Conservation (phyloP, 2,329 filamentous ascomycete genomes). For the Colletotrichum eleusines region DNA sequence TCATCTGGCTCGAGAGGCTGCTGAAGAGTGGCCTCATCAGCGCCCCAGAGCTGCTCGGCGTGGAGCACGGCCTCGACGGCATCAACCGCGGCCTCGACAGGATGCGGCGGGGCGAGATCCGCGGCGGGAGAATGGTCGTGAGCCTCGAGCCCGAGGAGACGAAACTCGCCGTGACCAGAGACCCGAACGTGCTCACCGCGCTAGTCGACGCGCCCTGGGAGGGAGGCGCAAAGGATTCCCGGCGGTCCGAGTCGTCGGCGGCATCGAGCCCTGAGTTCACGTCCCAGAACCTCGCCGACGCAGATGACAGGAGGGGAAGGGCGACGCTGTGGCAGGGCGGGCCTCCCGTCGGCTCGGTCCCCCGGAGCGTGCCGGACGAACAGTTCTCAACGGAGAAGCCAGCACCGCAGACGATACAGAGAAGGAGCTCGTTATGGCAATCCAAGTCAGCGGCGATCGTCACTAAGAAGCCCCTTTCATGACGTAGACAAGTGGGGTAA, state of each 20-base stretch:
- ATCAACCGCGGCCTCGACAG: conserved; percentile 77
- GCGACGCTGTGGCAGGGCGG: conserved; percentile 31
- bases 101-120: conserved; percentile 74
- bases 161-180: not conserved
- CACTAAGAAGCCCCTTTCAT: conserved; percentile 9
- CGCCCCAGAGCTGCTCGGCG: conserved; percentile 74
- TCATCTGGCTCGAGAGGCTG: conserved; percentile 76
- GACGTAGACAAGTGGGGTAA: not conserved
- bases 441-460: conserved; percentile 17
- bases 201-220: conserved; percentile 23
- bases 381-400: conserved; percentile 2
- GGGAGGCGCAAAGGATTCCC: not conserved
- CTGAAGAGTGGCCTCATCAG: conserved; percentile 65
- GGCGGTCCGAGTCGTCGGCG: not conserved
- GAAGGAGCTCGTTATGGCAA: conserved; percentile 23
- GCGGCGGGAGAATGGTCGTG: conserved; percentile 78
- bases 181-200: conserved; percentile 17
- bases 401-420: not conserved
- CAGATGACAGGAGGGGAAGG: conserved; percentile 18
- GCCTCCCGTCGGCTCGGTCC: conserved; percentile 12
- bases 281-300: conserved; percentile 18
- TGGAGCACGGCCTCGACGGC: conserved; percentile 71
- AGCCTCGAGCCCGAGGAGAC: conserved; percentile 4
- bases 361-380: conserved; percentile 24
- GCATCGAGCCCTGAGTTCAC: conserved; percentile 36